Conservation (phyloP, 2,329 filamentous ascomycete species). For the Sphaceloma murrayae region DNA sequence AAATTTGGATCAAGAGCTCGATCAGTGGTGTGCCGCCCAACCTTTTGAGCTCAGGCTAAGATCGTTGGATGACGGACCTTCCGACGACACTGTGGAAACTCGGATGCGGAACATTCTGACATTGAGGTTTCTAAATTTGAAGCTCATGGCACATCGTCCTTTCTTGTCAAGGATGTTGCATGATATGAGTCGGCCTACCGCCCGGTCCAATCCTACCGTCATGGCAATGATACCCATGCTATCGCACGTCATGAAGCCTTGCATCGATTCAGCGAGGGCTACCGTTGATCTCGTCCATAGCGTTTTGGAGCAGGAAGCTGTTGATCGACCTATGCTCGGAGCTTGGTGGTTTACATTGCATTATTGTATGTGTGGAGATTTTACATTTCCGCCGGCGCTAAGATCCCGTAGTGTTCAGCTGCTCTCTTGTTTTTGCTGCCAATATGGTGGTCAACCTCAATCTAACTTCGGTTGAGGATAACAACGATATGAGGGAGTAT, state of each 20-base stretch:
- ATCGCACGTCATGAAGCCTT: constrained; percentile 25
- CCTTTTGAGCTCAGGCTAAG: constrained; percentile 24
- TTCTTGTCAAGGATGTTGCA: constrained; percentile 21
- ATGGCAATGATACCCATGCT: constrained; percentile 20
- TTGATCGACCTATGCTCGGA: constrained; percentile 26
- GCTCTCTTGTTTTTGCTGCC: constrained; percentile 15
- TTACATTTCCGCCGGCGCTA: neutral
- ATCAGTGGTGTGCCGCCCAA: constrained; percentile 32
- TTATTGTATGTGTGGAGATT: constrained; percentile 25
- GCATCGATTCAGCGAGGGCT: constrained; percentile 28
- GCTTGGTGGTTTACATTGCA: constrained; percentile 37
- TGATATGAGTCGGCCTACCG: constrained; percentile 28
- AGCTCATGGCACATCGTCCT: constrained; percentile 35
- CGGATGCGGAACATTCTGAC: constrained; percentile 37
- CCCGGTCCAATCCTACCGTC: constrained; percentile 24
- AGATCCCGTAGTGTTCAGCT: constrained; percentile 9
- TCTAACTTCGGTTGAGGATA: neutral
- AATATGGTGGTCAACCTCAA: constrained; percentile 2
- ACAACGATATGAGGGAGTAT: neutral
- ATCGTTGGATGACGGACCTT: constrained; percentile 1
- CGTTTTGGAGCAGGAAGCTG: constrained; percentile 22
- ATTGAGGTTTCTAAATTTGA: constrained; percentile 35
- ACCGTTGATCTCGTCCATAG: constrained; percentile 29
- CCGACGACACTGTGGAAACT: constrained; percentile 20
- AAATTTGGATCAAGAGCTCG: constrained; percentile 20